Conservation (phyloP, 345 rosid species). For the Murraya koenigii region DNA sequence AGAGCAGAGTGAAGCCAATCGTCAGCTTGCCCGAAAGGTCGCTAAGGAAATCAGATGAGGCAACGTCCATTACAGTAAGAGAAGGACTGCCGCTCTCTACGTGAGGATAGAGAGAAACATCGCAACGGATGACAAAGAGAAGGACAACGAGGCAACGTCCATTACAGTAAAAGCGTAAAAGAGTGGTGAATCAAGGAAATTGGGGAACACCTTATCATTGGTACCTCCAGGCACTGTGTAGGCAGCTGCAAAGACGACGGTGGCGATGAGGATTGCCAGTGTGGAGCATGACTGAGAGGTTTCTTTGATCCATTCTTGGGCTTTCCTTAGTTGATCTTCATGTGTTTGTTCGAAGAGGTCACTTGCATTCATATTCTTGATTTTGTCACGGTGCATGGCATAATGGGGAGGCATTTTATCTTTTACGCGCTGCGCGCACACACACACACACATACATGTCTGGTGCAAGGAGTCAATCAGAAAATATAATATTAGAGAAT, state of each 20-base stretch:
- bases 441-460: neutral
- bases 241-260: neutral
- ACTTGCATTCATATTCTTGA: neutral
- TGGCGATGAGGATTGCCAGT: neutral
- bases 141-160: slow-evolving; percentile 19
- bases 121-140: slow-evolving; percentile 30
- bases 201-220: slow-evolving; percentile 10
- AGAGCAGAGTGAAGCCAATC: slow-evolving; percentile 26
- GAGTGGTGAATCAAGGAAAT: slow-evolving; percentile 8
- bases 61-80: too few species aligned
- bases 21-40: slow-evolving; percentile 17
- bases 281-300: neutral
- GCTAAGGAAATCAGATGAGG: slow-evolving; percentile 8
- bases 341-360: neutral
- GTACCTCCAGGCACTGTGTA: neutral
- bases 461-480: neutral
- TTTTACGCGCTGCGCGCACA: neutral
- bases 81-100: too few species aligned
- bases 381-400: neutral
- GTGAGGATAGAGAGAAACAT: slow-evolving; percentile 30
- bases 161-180: slow-evolving; percentile 20
- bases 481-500: neutral
- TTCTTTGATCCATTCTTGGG: neutral
- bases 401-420: neutral
- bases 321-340: neutral